Base-by-base conservation (phyloP, 495 filamentous ascomycete genomes). In the Margaritispora aquatica region DNA sequence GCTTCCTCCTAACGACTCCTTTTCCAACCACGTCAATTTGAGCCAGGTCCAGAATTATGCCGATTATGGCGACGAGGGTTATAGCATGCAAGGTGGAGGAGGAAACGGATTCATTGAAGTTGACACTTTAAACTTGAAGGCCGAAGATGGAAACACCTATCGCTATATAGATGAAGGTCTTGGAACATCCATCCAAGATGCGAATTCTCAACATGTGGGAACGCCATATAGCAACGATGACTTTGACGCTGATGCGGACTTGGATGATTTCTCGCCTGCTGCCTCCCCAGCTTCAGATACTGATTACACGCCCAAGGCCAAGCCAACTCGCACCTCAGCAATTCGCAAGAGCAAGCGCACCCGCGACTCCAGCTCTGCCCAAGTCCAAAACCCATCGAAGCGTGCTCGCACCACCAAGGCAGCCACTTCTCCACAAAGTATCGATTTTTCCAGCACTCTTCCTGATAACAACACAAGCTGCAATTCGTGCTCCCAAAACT, bases 41-140 rank as follows among this genome's bases (percentile, higher is more conserved):
- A 54, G 38, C 50, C 34, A 60, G 23, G 58, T 60, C 29, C 58
- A 54, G 34, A 9, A 2, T 19, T 27, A 54, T 49, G 24, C 56
- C 5, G 56, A 59, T 20, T 60, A 26, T n/a, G 11, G 26, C 1
- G 50, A 59, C 29, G 58, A 60, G 29, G 36, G 36, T 20, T 54
- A 59, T 26, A 29, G 24, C 24, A 47, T 36, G 23, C 26, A 49
- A 1, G 31, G 46, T 24, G 26, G 51, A 17, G 48, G 50, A 15
- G 20, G 17, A 22, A 27, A 54, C 5, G 31, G 48, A n/a, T n/a
- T 17, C 2, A 41, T 52, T 7, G 34, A 53, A 7, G 27, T 36
- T 29, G 36, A 51, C 1, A 24, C 38, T 19, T 8, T 23, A 17
- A 29, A 15, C 31, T 49, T 31, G n/a, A 26, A 21, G 19, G 31